A percentile compares a stretch with the other conserved stretches of the same genome.
Conservation (phyloP, 352 stramenopile genomes). For the Pythium aquatile region DNA sequence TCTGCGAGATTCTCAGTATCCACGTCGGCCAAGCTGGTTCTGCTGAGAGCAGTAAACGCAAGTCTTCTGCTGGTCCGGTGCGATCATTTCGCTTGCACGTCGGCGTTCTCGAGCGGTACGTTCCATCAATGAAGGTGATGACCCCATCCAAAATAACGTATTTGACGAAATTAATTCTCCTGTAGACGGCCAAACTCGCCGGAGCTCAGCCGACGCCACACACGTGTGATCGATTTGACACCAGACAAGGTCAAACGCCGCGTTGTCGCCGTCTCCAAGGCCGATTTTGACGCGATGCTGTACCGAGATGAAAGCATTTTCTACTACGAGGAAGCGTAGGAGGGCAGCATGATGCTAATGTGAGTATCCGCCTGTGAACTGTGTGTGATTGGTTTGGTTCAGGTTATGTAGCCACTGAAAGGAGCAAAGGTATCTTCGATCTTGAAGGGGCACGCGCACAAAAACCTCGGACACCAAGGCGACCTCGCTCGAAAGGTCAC, state of each 20-base stretch:
- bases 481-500: neutral
- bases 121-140: neutral
- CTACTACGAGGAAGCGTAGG: conserved; percentile 50
- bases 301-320: conserved; percentile 82
- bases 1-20: conserved; percentile 82
- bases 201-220: conserved; percentile 38
- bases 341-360: neutral
- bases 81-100: conserved; percentile 49
- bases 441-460: neutral
- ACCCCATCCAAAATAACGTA: neutral
- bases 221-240: conserved; percentile 47
- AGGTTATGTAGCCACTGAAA: neutral
- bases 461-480: neutral
- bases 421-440: neutral
- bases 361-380: neutral
- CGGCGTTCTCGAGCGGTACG: conserved; percentile 62
- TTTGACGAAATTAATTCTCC: too few species aligned
- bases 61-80: neutral
- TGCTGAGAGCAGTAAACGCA: conserved; percentile 5
- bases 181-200: conserved; percentile 55
- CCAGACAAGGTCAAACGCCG: conserved; percentile 63
- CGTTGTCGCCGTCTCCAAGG: conserved; percentile 66
- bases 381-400: neutral
- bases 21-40: conserved; percentile 6
- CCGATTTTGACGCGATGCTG: conserved; percentile 51